A percentile compares a stretch with the other conserved stretches of the same genome.
Conservation (phyloP, 495 filamentous ascomycete genomes). For the Trichoderma asperelloides region DNA sequence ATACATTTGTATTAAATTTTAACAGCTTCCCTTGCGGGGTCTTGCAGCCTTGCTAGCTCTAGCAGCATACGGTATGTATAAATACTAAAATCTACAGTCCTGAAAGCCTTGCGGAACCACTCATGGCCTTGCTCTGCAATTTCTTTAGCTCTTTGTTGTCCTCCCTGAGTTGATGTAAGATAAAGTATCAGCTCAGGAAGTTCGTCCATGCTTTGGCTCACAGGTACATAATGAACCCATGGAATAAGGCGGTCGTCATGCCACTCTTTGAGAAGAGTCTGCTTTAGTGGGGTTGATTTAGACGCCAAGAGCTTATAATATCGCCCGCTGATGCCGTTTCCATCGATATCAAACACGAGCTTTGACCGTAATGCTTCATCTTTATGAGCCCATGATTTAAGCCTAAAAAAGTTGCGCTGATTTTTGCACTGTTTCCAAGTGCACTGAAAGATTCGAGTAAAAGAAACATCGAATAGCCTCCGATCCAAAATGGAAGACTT, state of each 20-base stretch:
- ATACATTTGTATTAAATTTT: too few species aligned
- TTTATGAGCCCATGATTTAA: conserved; percentile 15
- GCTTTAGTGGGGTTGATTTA: conserved; percentile 50
- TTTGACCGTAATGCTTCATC: conserved; percentile 52
- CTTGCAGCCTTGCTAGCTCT: conserved; percentile 27
- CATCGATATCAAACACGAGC: conserved; percentile 52
- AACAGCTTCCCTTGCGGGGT: too few species aligned
- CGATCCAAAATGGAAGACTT: too few species aligned
- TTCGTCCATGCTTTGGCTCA: conserved; percentile 62
- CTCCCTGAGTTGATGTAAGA: conserved; percentile 30
- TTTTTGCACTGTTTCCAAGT: too few species aligned
- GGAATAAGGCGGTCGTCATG: conserved; percentile 51
- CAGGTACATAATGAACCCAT: conserved; percentile 56
- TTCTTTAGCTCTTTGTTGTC: conserved; percentile 44
- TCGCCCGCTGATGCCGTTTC: conserved; percentile 54
- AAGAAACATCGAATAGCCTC: too few species aligned
- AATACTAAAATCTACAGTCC: conserved; percentile 63
- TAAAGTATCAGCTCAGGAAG: conserved; percentile 59
- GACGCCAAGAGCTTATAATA: conserved; percentile 52
- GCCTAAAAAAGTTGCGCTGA: too few species aligned
- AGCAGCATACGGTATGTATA: conserved; percentile 62
- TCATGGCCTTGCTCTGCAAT: conserved; percentile 54
- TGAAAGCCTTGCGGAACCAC: conserved; percentile 58
- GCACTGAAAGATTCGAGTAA: too few species aligned
- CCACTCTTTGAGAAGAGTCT: conserved; percentile 57